Evolutionary conservation across 441 rosid genomes (phyloP), one percentile per base, ranked within the genome.

Genomic region (Iberis amara): DNA sequence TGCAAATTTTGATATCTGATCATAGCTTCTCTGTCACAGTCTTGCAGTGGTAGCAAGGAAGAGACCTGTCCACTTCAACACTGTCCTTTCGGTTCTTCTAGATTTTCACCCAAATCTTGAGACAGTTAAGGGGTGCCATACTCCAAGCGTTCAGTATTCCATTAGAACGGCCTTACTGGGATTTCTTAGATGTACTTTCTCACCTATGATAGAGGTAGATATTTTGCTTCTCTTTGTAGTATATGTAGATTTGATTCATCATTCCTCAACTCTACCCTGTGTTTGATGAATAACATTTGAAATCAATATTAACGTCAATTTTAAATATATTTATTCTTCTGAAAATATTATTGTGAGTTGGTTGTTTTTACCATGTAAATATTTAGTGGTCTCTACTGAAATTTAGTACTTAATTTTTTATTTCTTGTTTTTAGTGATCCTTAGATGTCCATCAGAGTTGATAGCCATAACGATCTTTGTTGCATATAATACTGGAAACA

Each of bases 81-180:
- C 75, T 43, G 63, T 90, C 73, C 77, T 87, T 42, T 81, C 94
- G 55, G 86, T 78, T 26, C 75, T 94, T 77, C 85, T 85, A 59
- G 84, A 84, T 62, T 90, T 87, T 67, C 71, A 73, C 73, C 81
- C 83, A 47, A 83, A 78, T 68, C 61, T 69, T 60, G 92, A 90
- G 68, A 69, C 66, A n/a, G 59, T 54, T 48, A 85, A 76, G 73
- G 86, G 83, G 52, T 68, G 76, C 61, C 99, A 85, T 75, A 69
- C 59, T 62, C 68, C 81, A 69, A 94, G 98, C 62, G 66, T 90
- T 45, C 96, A 77, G 56, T 90, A 82, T 73, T 94, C 98, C 26
- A 52, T 94, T 41, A 87, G 96, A 75, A 87, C 95, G 64, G 96
- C 99, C 39, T 88, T 87, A 65, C 65, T 94, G 74, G 98, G 98